These are phyloP conservation scores for Begonia peltatifolia DNA, from an alignment of 306 rosid species.

Conservation along the genomic window DNA sequence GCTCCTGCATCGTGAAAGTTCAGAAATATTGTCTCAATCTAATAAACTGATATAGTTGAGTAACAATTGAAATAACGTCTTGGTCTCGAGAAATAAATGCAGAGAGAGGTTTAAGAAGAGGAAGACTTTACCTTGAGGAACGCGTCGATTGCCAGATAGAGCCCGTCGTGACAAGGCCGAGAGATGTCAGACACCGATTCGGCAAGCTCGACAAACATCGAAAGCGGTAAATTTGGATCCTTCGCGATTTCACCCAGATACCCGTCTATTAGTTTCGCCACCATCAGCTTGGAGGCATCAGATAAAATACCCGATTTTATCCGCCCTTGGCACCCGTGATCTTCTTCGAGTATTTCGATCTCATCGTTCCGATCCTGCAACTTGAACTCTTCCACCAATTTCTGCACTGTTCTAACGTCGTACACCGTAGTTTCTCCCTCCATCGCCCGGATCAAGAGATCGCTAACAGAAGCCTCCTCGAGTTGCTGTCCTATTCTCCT, in stretches of 20 bases:
- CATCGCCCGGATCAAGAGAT: conserved; percentile 52
- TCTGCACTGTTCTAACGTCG: conserved; percentile 56
- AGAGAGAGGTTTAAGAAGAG: neutral
- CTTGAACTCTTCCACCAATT: conserved; percentile 50
- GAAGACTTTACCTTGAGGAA: conserved; percentile 67
- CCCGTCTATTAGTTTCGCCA: conserved; percentile 72
- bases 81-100: neutral
- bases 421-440: conserved; percentile 38
- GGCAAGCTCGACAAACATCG: conserved; percentile 59
- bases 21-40: neutral
- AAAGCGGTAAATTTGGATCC: conserved; percentile 59
- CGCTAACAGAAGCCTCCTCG: conserved; percentile 78
- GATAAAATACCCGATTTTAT: conserved; percentile 63
- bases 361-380: conserved; percentile 44
- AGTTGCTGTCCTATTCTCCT: conserved; percentile 78
- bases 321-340: conserved; percentile 27
- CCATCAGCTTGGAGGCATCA: conserved; percentile 91
- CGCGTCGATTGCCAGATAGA: conserved; percentile 85
- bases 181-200: conserved; percentile 52
- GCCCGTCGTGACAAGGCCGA: conserved; percentile 77
- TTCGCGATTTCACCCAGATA: conserved; percentile 79
- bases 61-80: neutral
- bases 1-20: conserved; percentile 38
- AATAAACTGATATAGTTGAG: neutral
- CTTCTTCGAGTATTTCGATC: conserved; percentile 38